phyloP scores from a whole-genome alignment of 148 eudicot genomes.

The Amaranthus cruentus region DNA sequence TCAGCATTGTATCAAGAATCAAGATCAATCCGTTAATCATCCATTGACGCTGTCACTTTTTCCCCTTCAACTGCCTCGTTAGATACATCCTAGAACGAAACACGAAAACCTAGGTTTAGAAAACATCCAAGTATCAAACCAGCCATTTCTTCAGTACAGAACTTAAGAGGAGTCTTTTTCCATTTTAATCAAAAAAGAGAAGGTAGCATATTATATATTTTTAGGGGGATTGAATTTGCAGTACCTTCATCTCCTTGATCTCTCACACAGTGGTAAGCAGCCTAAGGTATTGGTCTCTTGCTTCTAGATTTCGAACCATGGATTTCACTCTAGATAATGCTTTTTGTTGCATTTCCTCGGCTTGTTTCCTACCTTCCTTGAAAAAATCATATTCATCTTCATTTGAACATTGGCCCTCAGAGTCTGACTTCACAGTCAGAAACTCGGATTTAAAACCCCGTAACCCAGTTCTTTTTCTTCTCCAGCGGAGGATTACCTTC shows the following conservation, averaged over 20 bases:
- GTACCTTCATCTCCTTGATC: constrained; percentile 61
- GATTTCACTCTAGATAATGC: constrained; percentile 84
- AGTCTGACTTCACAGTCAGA: constrained; percentile 27
- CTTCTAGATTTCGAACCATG: constrained; percentile 87
- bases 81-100: constrained; percentile 35
- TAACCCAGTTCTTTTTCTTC: constrained; percentile 68
- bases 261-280: constrained; percentile 64
- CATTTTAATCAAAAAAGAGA: no score
- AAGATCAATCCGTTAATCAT: constrained; percentile 50
- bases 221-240: not conserved
- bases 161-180: not conserved
- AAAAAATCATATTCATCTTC: constrained; percentile 80
- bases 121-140: not conserved
- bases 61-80: constrained; percentile 27
- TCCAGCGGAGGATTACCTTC: constrained; percentile 80
- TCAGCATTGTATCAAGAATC: constrained; percentile 25
- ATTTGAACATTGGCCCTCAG: constrained; percentile 32
- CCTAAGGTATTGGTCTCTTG: constrained; percentile 80
- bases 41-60: constrained; percentile 39
- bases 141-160: not conserved
- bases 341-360: constrained; percentile 70
- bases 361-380: constrained; percentile 73
- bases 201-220: no score
- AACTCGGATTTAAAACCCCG: constrained; percentile 59
- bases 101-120: not conserved